phyloP scores from a whole-genome alignment of 2,329 filamentous ascomycete genomes.

The Aureobasidium pullulans region DNA sequence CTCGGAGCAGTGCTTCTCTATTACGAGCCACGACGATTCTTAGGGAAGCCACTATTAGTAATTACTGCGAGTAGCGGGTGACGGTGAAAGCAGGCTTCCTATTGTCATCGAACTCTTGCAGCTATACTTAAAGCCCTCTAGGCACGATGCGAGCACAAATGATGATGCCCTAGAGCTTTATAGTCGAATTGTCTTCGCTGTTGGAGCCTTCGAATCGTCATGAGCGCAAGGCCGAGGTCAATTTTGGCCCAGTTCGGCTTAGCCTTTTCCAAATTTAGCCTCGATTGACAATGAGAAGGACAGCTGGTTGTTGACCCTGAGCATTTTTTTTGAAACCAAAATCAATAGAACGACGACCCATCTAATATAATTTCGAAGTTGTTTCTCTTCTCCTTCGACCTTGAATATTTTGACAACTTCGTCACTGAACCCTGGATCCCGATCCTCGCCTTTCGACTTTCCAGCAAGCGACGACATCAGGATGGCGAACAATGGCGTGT shows the following conservation, averaged over 20 bases:
- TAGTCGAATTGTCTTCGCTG: no score
- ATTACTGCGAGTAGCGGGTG: no score
- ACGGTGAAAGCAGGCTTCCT: no score
- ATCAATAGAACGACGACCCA: background rate
- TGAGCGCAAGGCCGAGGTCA: background rate
- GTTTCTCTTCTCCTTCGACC: background rate
- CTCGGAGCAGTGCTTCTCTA: no score
- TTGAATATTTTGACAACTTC: background rate
- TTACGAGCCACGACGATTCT: no score
- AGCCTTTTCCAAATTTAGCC: background rate
- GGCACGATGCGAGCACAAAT: no score
- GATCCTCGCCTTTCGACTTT: background rate
- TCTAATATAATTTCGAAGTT: background rate
- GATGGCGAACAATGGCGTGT: constrained; percentile 10
- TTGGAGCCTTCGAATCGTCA: background rate
- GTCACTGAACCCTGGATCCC: background rate
- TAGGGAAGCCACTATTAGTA: no score
- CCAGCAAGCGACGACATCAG: background rate
- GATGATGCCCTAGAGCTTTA: no score
- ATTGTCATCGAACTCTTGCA: no score
- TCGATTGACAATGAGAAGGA: background rate
- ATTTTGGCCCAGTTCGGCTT: background rate
- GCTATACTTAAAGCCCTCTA: no score
- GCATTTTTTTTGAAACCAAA: constrained; percentile 5
- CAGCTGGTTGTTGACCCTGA: constrained; percentile 13